Evolutionary conservation across 257 asterid species (phyloP), one percentile per base, ranked within the genome.

Genomic region (Solanum rostratum): DNA sequence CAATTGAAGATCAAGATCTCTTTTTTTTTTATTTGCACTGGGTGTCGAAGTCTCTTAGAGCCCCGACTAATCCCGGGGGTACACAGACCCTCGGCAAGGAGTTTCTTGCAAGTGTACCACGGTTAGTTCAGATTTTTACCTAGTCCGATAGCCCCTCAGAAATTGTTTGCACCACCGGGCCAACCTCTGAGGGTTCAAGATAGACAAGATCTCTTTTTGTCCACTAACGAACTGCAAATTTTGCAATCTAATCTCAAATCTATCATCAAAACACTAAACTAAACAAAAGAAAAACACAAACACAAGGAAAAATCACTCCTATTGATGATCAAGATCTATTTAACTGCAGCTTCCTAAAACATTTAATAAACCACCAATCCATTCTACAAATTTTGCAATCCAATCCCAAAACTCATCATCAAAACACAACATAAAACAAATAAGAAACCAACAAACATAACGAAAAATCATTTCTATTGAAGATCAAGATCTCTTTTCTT

Each of bases 401-500:
- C 74, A 66, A 30, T 66, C 76, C 33, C 46, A 3, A 66, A 30
- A 7, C 12, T 33, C 76, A 33, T 10, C 27, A 68, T 33, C 14
- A 29, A 65, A 63, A 30, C 74, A 66, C 12, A 3, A 10, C 18
- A 19, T 8, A 33, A 68, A 65, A 63, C 37, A 8, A 20, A 19
- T 5, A 24, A 29, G 3, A 29, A 14, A n/a, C 19, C 3, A 33
- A 68, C 49, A 33, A 65, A 37, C 50, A 68, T 9, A 68, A 18
- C 18, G 14, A 30, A 8, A 16, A 30, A 66, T 7, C 43, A 66
- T 16, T 62, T 62, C 22, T 66, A 9, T 66, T 30, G 46, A 20
- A 92, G 84, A 83, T 93, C 96, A 30, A 88, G 83, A 11, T 92
- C 96, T 33, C 30, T 84, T 65, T 65, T 65, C 30, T 66, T 66